Conservation (phyloP, 176 grass and related monocot genomes). For the Carex parvula region DNA sequence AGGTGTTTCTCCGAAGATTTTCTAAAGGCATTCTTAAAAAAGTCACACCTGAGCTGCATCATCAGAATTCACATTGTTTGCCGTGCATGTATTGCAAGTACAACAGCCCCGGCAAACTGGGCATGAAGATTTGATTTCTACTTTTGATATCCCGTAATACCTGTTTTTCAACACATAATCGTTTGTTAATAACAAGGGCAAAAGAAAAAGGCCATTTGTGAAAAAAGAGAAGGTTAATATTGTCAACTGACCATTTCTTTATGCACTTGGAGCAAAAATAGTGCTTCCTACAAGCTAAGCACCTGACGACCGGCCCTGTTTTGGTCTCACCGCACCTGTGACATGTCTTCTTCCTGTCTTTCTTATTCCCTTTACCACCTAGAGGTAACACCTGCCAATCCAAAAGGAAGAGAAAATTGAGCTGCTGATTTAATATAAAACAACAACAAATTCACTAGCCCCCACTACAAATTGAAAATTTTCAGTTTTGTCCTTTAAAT, state of each 20-base stretch:
- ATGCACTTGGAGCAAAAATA: conserved; percentile 84
- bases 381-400: conserved; percentile 45
- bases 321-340: conserved; percentile 65
- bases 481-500: no score
- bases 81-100: conserved; percentile 56
- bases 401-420: conserved; percentile 10
- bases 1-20: neutral
- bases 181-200: conserved; percentile 23
- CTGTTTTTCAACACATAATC: conserved; percentile 32
- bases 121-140: conserved; percentile 62
- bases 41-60: conserved; percentile 9
- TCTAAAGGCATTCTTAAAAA: neutral
- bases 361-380: conserved; percentile 47
- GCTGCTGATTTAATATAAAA: neutral
- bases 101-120: conserved; percentile 74
- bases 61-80: conserved; percentile 13
- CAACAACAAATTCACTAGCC: neutral
- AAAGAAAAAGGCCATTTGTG: neutral
- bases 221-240: conserved; percentile 11
- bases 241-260: conserved; percentile 55
- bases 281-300: conserved; percentile 52
- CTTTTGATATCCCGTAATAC: conserved; percentile 68
- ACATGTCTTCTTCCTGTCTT: conserved; percentile 42
- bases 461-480: no score
- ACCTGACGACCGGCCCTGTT: conserved; percentile 44